Evolutionary conservation across 1,284 basidiomycete species (phyloP).

Genomic region (Naganishia liquefaciens): DNA sequence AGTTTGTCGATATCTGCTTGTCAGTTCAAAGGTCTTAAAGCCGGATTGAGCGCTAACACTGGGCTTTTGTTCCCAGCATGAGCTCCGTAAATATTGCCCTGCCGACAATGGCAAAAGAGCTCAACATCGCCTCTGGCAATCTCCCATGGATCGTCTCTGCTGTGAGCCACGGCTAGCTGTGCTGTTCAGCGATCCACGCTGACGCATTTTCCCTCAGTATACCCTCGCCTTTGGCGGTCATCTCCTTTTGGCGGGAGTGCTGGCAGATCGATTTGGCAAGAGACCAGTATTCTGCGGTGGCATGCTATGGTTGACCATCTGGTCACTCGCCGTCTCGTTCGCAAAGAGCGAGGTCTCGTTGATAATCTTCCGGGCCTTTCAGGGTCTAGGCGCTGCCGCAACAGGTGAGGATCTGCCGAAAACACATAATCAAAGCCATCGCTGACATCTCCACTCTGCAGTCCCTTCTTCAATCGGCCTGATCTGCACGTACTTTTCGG

Average conservation of each 20-base stretch:
- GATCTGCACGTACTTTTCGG: not conserved
- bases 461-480: not conserved
- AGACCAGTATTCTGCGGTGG: slow-evolving; percentile 38
- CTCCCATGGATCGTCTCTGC: slow-evolving; percentile 45
- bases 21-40: slow-evolving; percentile 29
- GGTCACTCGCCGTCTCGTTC: slow-evolving; percentile 18
- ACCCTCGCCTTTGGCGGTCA: slow-evolving; percentile 1
- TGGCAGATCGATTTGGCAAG: slow-evolving; percentile 49
- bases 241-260: slow-evolving; percentile 46
- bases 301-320: slow-evolving; percentile 10
- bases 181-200: slow-evolving; percentile 13
- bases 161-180: slow-evolving; percentile 25
- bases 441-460: not conserved
- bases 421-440: too few relatives aligned
- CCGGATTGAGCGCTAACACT: slow-evolving; percentile 26
- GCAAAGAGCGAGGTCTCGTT: slow-evolving; percentile 9
- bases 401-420: not conserved
- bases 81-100: not conserved
- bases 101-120: not conserved
- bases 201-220: slow-evolving; percentile 2
- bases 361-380: slow-evolving; percentile 9
- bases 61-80: slow-evolving; percentile 10
- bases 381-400: not conserved
- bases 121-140: slow-evolving; percentile 37
- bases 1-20: slow-evolving; percentile 14